phyloP scores from a whole-genome alignment of 2,329 filamentous ascomycete species.

The Colletotrichum gloeosporioides region DNA sequence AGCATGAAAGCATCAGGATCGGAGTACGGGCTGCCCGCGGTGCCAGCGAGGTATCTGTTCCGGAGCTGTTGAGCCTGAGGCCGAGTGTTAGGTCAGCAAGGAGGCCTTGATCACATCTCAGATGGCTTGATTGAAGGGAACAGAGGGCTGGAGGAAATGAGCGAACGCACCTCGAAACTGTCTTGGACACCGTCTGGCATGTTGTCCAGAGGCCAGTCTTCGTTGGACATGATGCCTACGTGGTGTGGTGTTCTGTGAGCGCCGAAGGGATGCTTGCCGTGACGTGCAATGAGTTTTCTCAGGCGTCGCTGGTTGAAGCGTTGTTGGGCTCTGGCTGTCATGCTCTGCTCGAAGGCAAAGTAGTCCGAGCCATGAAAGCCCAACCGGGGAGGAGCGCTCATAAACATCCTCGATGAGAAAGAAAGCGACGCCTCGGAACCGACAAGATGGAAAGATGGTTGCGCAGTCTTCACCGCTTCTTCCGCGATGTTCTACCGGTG shows the following conservation, averaged over 20 bases:
- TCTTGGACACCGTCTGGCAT: conserved; percentile 16
- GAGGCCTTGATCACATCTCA: conserved; percentile 14
- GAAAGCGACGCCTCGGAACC: background rate
- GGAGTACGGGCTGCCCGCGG: conserved; percentile 21
- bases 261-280: conserved; percentile 2
- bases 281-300: conserved; percentile 9
- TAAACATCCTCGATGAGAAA: conserved; percentile 16
- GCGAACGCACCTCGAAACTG: conserved; percentile 21
- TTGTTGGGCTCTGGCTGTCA: conserved; percentile 3
- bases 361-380: conserved; percentile 15
- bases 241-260: background rate
- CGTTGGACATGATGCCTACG: conserved; percentile 3
- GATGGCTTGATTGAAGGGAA: background rate
- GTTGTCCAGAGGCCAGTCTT: background rate
- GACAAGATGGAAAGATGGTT: background rate
- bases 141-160: background rate
- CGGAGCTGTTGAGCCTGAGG: conserved; percentile 18
- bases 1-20: conserved; percentile 8
- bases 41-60: conserved; percentile 22
- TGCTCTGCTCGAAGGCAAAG: conserved; percentile 16
- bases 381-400: conserved; percentile 14
- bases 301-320: conserved; percentile 4
- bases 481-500: background rate
- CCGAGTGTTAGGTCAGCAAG: background rate
- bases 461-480: conserved; percentile 5